Evolutionary conservation across 129 eudicot species (phyloP), one percentile per base, ranked within the genome.

Genomic region (Tagetes erecta): DNA sequence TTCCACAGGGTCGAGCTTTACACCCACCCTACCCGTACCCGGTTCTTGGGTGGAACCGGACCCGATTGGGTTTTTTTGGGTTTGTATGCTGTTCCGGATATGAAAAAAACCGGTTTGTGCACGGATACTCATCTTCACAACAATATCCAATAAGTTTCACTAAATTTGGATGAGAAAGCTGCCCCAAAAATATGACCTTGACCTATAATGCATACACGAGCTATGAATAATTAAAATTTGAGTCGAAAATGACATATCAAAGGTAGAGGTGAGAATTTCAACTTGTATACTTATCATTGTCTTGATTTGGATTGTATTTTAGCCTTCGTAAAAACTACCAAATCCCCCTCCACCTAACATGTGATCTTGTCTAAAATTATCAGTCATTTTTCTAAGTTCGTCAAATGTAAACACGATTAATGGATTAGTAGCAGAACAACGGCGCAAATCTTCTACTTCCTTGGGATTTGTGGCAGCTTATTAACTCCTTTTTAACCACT

Each of bases 311-410:
- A 13, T 39, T 13, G 46, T 63, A 37, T 5, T 64, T 38, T 14
- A 64, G 1, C 96, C 92, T 83, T 93, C 90, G 78, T 90, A 93
- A 60, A 93, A 97, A 76, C 83, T 93, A 72, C 98, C 96, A 57
- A 93, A 93, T 47, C 98, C 98, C 42, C 98, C 98, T 59, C 90
- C 96, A 51, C 98, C 98, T 52, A 93, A 68, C 95, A 93, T 80
- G 81, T 83, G 84, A 80, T 93, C 98, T 53, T 88, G 90, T 82
- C 98, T 86, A 82, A 93, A 93, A 75, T 90, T 90, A 20, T 76
- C 88, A 0, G 97, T 93, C 40, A 90, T 86, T 11, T 62, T 80
- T 82, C 87, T 88, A 33, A 93, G 81, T 70, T 92, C 96, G n/a
- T 87, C 84, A 71, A 85, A 92, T 11, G 90, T 80, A 80, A 92